These are phyloP conservation scores for Thymus quinquecostatus DNA, from an alignment of 257 asterid genomes.

Conservation along the genomic window DNA sequence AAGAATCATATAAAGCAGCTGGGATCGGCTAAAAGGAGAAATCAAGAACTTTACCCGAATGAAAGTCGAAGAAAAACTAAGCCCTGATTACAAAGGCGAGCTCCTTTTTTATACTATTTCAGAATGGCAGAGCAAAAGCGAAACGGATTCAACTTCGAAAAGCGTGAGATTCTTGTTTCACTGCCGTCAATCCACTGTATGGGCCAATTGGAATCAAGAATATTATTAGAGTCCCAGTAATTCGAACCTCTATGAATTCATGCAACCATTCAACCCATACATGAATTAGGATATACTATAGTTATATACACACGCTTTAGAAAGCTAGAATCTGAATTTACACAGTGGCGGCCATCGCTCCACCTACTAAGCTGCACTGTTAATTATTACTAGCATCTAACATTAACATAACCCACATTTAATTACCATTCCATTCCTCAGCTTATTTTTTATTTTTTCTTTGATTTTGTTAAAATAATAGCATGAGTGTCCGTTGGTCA, in stretches of 20 bases:
- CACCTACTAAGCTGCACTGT: slow-evolving; percentile 5
- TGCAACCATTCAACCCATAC: not conserved
- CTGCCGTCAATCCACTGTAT: slow-evolving; percentile 6
- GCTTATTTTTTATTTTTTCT: too few relatives aligned
- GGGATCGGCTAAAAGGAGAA: slow-evolving; percentile 7
- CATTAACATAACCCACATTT: too few relatives aligned
- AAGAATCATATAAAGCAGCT: slow-evolving; percentile 7
- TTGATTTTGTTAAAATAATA: too few relatives aligned
- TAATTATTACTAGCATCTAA: not conserved
- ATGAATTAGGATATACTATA: too few relatives aligned
- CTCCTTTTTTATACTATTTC: not conserved
- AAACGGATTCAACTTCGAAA: slow-evolving; percentile 26
- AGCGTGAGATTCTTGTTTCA: slow-evolving; percentile 37
- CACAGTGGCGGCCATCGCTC: not conserved
- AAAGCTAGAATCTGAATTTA: too few relatives aligned
- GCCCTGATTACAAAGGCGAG: slow-evolving; percentile 13
- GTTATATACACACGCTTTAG: not conserved
- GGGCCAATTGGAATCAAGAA: slow-evolving; percentile 10
- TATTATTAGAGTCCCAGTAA: slow-evolving; percentile 2
- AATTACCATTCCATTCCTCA: not conserved
- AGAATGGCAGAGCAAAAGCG: slow-evolving; percentile 26
- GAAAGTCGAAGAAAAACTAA: not conserved
- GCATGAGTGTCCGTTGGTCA: too few relatives aligned
- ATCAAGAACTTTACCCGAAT: slow-evolving; percentile 19
- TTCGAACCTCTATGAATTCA: not conserved